Base-by-base conservation (phyloP, 2,329 filamentous ascomycete genomes). In the Colletotrichum acutatum region DNA sequence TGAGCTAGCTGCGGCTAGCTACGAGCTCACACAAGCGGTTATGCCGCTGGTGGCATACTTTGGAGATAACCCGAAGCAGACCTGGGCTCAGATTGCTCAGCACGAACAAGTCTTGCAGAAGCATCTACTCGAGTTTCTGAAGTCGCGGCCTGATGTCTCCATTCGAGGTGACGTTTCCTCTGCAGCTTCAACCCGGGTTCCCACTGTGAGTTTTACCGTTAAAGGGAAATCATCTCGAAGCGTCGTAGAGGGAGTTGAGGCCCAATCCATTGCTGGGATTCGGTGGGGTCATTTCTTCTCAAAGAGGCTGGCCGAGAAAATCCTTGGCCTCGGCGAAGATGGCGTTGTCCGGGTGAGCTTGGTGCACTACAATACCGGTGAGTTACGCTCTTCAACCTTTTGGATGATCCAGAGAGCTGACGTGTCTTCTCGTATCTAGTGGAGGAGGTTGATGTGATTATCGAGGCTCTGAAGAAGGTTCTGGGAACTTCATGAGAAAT, bases 291-390 rank as follows among this genome's bases (percentile, higher is more conserved):
- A 88, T 53, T 93, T 94, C 77, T 94, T 94, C 80, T 91, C 89
- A 16, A 88, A 92, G 76, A 83, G 92, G 19, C 78, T 94, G 75
- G 85, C 88, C 8, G 83, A 89, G 71, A 89, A 92, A 2, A 82
- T 93, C 0, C 78, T 94, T 34, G 86, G 86, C 0, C 80, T 93
- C 61, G 86, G 83, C 0, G 87, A 70, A 1, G 78, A 93, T 76
- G 93, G 91, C 0, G 89, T 94, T 12, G 86, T 93, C 5, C 86
- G 93, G 74, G 89, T 93, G 19, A 93, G 90, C 76, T 85, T 94
- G 84, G 87, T 92, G 66, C 92, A 94, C 80, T 94, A 94, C 78
- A 94, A 94, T 76, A 93, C 90, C 2, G 78, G 89, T 90, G 77
- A 84, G 88, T 86, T 26, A n/a, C 42, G 16, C 19, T 22, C 19